phyloP scores from a whole-genome alignment of 345 rosid genomes.

The Trapa incisa region DNA sequence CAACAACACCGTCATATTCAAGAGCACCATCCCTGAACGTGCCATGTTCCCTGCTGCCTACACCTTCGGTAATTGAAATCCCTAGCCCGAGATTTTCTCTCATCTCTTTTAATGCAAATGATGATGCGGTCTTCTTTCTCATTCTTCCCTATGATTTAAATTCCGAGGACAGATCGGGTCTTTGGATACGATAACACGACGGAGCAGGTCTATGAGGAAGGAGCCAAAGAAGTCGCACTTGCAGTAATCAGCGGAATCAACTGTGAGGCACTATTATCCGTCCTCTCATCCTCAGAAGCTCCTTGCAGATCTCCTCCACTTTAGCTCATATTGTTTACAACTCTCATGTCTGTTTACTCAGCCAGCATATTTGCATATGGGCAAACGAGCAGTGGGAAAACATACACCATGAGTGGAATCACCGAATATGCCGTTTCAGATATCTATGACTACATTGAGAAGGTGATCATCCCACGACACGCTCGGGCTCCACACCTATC shows the following conservation, averaged over 20 bases:
- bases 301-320: not conserved
- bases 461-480: conserved; percentile 11
- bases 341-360: not conserved
- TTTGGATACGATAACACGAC: conserved; percentile 27
- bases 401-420: conserved; percentile 33
- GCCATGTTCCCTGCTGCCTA: conserved; percentile 26
- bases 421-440: conserved; percentile 26
- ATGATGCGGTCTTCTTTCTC: not conserved
- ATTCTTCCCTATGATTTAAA: not conserved
- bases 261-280: conserved; percentile 18
- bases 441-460: conserved; percentile 17
- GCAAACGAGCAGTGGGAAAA: conserved; percentile 35
- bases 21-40: conserved; percentile 23
- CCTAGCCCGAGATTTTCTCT: not conserved
- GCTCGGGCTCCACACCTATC: not conserved
- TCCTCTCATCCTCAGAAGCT: not conserved
- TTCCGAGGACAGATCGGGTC: conserved; percentile 24
- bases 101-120: too few relatives aligned
- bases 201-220: conserved; percentile 31
- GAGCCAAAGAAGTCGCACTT: conserved; percentile 28
- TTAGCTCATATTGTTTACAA: not conserved
- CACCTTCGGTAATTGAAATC: conserved; percentile 18
- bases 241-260: conserved; percentile 27
- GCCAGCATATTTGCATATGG: conserved; percentile 15
- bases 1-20: conserved; percentile 20